Percentiles rank a stretch among this genome's conserved stretches.
Conservation (phyloP, 441 rosid genomes). For the Gossypium gossypioides region DNA sequence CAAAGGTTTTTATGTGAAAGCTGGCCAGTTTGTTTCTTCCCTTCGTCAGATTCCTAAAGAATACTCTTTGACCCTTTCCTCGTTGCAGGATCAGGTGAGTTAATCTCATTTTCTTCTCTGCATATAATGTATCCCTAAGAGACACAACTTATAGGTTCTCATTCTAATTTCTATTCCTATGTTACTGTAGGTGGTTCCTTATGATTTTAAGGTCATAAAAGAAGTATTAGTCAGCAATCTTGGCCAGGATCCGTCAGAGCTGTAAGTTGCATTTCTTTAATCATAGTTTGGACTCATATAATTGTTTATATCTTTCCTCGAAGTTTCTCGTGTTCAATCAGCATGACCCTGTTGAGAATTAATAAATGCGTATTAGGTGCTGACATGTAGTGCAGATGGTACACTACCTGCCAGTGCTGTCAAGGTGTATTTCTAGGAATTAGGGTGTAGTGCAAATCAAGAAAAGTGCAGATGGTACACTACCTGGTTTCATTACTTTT, state of each 20-base stretch:
- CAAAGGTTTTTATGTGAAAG: slow-evolving; percentile 83
- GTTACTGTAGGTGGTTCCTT: slow-evolving; percentile 60
- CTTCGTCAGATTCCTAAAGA: slow-evolving; percentile 69
- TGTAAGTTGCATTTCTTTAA: slow-evolving; percentile 35
- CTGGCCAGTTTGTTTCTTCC: slow-evolving; percentile 82
- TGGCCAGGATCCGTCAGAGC: slow-evolving; percentile 47
- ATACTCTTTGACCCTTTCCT: slow-evolving; percentile 54
- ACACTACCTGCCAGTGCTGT: background rate
- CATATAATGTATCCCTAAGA: background rate
- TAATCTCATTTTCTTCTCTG: background rate
- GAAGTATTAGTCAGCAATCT: slow-evolving; percentile 45
- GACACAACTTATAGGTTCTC: slow-evolving; percentile 15
- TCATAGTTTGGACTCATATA: background rate
- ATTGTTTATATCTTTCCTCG: background rate
- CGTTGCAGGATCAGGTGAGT: slow-evolving; percentile 71
- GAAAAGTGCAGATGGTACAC: background rate
- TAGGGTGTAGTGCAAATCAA: background rate
- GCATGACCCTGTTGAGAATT: background rate
- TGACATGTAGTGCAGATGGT: background rate
- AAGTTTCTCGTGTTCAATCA: background rate
- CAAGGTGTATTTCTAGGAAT: background rate
- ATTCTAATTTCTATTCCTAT: slow-evolving; percentile 9
- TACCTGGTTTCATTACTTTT: background rate
- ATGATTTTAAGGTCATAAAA: slow-evolving; percentile 53
- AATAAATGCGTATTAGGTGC: background rate